Evolutionary conservation across 495 filamentous ascomycete genomes (phyloP), one percentile per base, ranked within the genome.

Genomic region (Neurospora africana): DNA sequence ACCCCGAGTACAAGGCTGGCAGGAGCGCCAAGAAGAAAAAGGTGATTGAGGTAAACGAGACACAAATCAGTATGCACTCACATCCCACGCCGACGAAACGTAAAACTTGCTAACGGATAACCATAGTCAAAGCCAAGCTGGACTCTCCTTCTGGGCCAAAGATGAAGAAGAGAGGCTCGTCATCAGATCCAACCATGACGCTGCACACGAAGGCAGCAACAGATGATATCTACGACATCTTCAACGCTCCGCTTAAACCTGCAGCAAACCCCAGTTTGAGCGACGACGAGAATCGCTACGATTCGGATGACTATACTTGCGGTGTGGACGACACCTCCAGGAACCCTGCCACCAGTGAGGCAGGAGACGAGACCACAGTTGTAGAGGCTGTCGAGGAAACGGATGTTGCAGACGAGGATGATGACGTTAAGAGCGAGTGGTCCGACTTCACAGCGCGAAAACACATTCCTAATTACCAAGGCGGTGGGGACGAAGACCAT

Each of bases 201-300:
- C 87, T 99, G 74, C 92, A 98, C 77, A 99, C 95, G 21, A 92
- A 89, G 69, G 95, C 94, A 70, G 95, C 95, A 1, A 97, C 93
- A 68, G 94, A 98, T 77, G 96, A 98, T 74, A 98, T 99, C 68
- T 97, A 98, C 79, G 93, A 92, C 73, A 90, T 99, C 47, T 98
- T 99, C 82, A 98, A 95, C 76, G 93, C 96, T 67, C 95, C 96
- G 9, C 79, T 97, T 65, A 88, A 92, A 75, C 75, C 85, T 17
- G 75, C 75, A 4, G 74, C 75, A 39, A 78, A 83, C 13, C 79
- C 77, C 40, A 82, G 81, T 38, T 85, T 83, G 41, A 91, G 88
- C 74, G 88, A 88, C 23, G 87, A 87, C 67, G 90, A 92, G 7
- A 86, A 89, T 17, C 90, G 91, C 65, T 90, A 87, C 69, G 86